phyloP scores from a whole-genome alignment of 768 basidiomycete genomes.

The Atractiella rhizophila region DNA sequence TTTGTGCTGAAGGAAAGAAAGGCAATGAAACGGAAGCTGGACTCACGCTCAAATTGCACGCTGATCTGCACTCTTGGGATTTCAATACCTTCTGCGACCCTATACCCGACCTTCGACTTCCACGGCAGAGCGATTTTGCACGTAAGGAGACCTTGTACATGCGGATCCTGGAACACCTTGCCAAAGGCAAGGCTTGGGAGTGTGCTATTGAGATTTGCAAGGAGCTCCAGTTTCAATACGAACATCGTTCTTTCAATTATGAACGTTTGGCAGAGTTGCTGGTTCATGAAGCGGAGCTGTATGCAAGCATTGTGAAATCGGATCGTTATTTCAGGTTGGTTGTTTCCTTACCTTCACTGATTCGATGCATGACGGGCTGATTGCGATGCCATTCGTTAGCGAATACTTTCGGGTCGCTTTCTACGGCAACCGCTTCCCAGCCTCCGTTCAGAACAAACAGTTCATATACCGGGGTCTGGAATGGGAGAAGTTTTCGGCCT shows the following conservation, averaged over 20 bases:
- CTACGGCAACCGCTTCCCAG: constrained; percentile 61
- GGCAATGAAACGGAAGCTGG: constrained; percentile 86
- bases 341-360: background rate
- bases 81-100: constrained; percentile 52
- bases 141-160: constrained; percentile 79
- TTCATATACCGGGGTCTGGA: constrained; percentile 81
- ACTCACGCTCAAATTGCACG: constrained; percentile 71
- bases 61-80: constrained; percentile 81
- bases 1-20: too few species aligned
- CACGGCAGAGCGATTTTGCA: constrained; percentile 77
- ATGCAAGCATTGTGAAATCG: constrained; percentile 12
- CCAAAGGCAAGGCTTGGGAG: constrained; percentile 95
- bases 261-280: constrained; percentile 29
- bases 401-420: constrained; percentile 76
- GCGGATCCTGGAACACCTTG: constrained; percentile 76
- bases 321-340: constrained; percentile 10
- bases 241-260: constrained; percentile 26
- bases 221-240: constrained; percentile 68
- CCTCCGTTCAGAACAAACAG: constrained; percentile 59
- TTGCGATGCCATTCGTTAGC: constrained; percentile 2
- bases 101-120: constrained; percentile 68
- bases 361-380: background rate
- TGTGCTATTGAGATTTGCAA: constrained; percentile 77
- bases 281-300: constrained; percentile 15
- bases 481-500: constrained; percentile 81